Percentiles rank a stretch among this genome's conserved stretches.
These are phyloP conservation scores for Mucor circinelloides DNA, from an alignment of 371 early-diverging fungal species.

Conservation along the genomic window DNA sequence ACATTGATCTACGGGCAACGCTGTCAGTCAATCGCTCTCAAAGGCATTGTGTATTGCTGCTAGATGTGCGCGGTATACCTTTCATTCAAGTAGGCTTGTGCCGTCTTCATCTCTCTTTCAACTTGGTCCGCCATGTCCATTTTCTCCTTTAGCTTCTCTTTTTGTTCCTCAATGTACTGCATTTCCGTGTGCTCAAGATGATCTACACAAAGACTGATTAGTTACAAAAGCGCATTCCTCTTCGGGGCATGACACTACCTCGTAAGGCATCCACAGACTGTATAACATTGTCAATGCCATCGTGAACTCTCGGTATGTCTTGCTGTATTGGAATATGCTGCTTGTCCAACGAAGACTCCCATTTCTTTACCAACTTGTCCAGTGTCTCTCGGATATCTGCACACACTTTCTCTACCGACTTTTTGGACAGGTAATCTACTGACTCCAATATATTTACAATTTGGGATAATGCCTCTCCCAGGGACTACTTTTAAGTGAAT, in stretches of 20 bases:
- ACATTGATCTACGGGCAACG: not conserved
- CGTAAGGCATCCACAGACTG: slow-evolving; percentile 4
- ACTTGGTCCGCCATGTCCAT: not conserved
- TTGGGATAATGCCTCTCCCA: not conserved
- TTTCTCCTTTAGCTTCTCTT: not conserved
- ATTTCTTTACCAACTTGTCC: slow-evolving; percentile 5
- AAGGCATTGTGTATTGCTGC: not conserved
- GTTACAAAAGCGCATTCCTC: too few relatives aligned
- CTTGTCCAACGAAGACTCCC: not conserved
- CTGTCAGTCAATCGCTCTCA: not conserved
- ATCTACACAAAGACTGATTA: not conserved
- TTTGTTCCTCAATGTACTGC: not conserved
- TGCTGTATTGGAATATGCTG: not conserved
- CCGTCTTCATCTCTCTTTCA: not conserved
- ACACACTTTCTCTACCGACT: not conserved
- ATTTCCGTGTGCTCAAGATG: slow-evolving; percentile 1
- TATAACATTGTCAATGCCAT: slow-evolving; percentile 10
- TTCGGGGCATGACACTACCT: too few relatives aligned
- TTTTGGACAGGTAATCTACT: slow-evolving; percentile 1
- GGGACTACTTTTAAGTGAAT: not conserved
- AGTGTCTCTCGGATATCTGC: slow-evolving; percentile 7
- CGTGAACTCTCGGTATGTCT: not conserved
- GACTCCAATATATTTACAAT: not conserved
- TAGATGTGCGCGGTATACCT: not conserved
- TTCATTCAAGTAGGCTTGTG: not conserved